Base-by-base conservation (phyloP, 352 stramenopile species). In the Phytopythium delawarense region DNA sequence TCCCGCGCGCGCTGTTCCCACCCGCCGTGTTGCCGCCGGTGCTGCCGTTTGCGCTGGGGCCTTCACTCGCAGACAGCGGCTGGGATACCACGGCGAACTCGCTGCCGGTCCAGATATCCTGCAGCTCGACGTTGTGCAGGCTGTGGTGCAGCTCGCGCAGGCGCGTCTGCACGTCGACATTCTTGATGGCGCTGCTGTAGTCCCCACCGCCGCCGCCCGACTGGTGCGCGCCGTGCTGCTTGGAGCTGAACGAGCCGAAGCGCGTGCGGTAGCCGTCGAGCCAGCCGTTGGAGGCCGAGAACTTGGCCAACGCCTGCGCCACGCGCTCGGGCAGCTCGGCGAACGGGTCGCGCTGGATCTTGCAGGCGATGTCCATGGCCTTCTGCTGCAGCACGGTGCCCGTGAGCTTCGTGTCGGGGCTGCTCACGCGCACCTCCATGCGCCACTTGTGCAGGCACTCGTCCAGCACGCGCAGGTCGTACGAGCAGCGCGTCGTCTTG, bases 401-500 rank as follows among this genome's bases (percentile, higher is more conserved):
- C 18, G 85, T 94, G 65, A 94, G 71, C 67, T 92, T 91, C 20
- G 69, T 85, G 51, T 94, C 85, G 0, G 85, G 85, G 15, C 67
- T 89, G 66, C 78, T 90, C 35, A 94, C 83, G 50, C 89, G 89
- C 45, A 89, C 69, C 65, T 94, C 86, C 83, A 94, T 92, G 50
- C 86, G 79, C 86, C 83, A 92, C 76, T 94, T 94, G 73, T 94
- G 84, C 58, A 94, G 66, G 67, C 79, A 89, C 69, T 94, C 83
- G 67, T 92, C 83, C 37, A 94, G 64, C 63, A 92, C 75, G 23
- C 80, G 79, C 64, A 92, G 69, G 61, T 94, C 83, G 66, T 92
- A 92, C 50, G 81, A 84, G 70, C 83, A 92, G 62, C 89, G 91
- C 61, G 86, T 92, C 21, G 83, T 94, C 69, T 94, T 94, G 71